A percentile compares a stretch with the other conserved stretches of the same genome.
These are phyloP conservation scores for Chloroidium sp. DNA, from an alignment of 163 green algal species.

Conservation along the genomic window DNA sequence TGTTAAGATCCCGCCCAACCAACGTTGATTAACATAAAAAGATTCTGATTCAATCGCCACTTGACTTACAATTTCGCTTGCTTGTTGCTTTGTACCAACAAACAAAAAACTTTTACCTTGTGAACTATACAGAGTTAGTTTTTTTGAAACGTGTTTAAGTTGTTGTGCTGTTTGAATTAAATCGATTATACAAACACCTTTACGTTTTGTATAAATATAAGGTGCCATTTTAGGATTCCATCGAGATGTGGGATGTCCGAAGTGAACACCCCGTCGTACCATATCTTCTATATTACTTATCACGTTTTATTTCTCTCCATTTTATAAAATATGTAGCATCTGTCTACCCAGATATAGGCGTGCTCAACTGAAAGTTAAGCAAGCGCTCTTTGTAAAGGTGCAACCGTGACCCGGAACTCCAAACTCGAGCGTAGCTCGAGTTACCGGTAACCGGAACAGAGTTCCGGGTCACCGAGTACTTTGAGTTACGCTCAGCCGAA, in stretches of 20 bases:
- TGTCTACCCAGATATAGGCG: conserved; percentile 13
- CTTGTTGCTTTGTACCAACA: conserved; percentile 7
- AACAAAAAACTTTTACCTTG: neutral
- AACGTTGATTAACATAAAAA: conserved; percentile 19
- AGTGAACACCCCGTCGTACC: conserved; percentile 35
- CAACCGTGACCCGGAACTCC: conserved; percentile 8
- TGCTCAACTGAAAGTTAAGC: neutral
- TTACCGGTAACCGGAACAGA: no score
- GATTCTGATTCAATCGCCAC: conserved; percentile 27
- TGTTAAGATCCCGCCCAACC: conserved; percentile 6
- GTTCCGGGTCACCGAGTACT: no score
- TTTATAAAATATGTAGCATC: conserved; percentile 14
- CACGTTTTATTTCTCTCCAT: conserved; percentile 14
- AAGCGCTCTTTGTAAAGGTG: neutral
- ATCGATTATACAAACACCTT: conserved; percentile 44
- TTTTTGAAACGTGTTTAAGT: conserved; percentile 43
- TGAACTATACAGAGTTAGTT: conserved; percentile 37
- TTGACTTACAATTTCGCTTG: conserved; percentile 21
- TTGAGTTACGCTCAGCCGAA: no score
- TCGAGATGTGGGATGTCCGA: conserved; percentile 34
- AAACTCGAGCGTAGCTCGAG: conserved; percentile 1
- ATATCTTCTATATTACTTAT: conserved; percentile 24
- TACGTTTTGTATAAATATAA: conserved; percentile 41
- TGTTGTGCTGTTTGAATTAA: conserved; percentile 43
- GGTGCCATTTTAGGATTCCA: conserved; percentile 43